These are phyloP conservation scores for Rasamsonia emersonii DNA, from an alignment of 2,329 filamentous ascomycete species.

Conservation along the genomic window DNA sequence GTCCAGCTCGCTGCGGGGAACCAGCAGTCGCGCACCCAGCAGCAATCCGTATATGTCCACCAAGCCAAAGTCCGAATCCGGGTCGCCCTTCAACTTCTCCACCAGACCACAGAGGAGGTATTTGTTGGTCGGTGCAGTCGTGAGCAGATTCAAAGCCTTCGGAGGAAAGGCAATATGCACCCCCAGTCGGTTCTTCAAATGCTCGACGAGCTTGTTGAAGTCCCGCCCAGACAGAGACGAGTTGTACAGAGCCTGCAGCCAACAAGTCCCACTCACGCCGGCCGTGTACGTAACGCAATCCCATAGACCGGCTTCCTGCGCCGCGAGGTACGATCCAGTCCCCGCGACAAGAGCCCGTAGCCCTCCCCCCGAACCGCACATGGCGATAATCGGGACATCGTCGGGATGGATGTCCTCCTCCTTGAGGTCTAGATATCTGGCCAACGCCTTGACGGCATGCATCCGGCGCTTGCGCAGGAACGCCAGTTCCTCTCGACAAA, in stretches of 20 bases:
- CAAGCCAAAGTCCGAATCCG: conserved; percentile 71
- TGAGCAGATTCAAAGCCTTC: conserved; percentile 67
- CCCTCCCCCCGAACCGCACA: conserved; percentile 90
- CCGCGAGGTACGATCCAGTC: conserved; percentile 74
- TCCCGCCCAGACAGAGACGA: conserved; percentile 65
- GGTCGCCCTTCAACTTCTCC: conserved; percentile 81
- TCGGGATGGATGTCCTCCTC: conserved; percentile 81
- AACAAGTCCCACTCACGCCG: conserved; percentile 92
- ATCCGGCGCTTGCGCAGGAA: conserved; percentile 63
- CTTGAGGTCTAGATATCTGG: conserved; percentile 69
- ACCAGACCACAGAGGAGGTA: conserved; percentile 79
- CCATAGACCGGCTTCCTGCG: conserved; percentile 79
- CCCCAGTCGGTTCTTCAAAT: conserved; percentile 75
- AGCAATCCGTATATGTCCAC: conserved; percentile 90
- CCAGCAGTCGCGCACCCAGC: conserved; percentile 72
- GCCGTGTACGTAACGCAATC: conserved; percentile 93
- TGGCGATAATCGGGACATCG: conserved; percentile 85
- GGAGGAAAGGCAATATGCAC: conserved; percentile 92
- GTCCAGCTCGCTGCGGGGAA: conserved; percentile 74
- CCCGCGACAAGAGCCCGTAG: conserved; percentile 84
- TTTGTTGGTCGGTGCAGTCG: conserved; percentile 88
- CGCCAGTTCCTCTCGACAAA: conserved; percentile 74
- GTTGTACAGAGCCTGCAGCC: conserved; percentile 83
- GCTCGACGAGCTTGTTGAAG: conserved; percentile 64
- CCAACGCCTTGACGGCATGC: conserved; percentile 63